phyloP scores from a whole-genome alignment of 2,329 filamentous ascomycete genomes.

The Trichoderma simmonsii region DNA sequence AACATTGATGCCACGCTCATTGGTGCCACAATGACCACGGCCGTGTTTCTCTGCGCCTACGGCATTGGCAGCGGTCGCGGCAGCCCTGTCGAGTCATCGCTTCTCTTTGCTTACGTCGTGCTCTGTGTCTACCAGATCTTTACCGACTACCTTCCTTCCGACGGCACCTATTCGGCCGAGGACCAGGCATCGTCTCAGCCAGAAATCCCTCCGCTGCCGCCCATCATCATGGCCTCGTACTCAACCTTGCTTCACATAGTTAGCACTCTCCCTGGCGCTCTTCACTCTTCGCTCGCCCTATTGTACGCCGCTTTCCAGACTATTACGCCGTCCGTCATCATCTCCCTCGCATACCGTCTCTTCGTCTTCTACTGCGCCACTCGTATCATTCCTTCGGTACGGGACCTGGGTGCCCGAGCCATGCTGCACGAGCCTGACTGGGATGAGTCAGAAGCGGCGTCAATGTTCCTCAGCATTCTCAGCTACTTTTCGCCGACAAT shows the following conservation, averaged over 20 bases:
- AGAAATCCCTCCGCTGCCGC: conserved; percentile 94
- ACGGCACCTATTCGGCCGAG: conserved; percentile 53
- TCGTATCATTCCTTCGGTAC: conserved; percentile 89
- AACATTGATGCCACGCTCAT: conserved; percentile 92
- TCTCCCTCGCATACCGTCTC: conserved; percentile 88
- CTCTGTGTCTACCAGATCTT: conserved; percentile 99
- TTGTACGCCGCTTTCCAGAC: conserved; percentile 90
- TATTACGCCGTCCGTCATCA: conserved; percentile 92
- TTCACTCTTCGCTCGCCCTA: conserved; percentile 80
- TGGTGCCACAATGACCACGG: conserved; percentile 86
- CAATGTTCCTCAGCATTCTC: conserved; percentile 74
- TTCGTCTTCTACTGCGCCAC: conserved; percentile 95
- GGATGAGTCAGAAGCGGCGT: conserved; percentile 81
- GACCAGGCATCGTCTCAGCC: conserved; percentile 57
- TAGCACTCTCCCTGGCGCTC: conserved; percentile 75
- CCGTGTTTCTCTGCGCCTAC: conserved; percentile 88
- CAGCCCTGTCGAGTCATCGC: conserved; percentile 90
- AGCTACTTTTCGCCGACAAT: conserved; percentile 96
- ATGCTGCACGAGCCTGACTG: conserved; percentile 81
- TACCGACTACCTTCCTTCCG: conserved; percentile 90
- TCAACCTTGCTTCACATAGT: conserved; percentile 84
- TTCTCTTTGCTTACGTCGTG: conserved; percentile 96
- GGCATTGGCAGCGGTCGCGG: conserved; percentile 91
- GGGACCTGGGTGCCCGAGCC: conserved; percentile 78
- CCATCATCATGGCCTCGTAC: conserved; percentile 98